Evolutionary conservation across 352 stramenopile genomes (phyloP).

Genomic region (Globisporangium heterothallicum): DNA sequence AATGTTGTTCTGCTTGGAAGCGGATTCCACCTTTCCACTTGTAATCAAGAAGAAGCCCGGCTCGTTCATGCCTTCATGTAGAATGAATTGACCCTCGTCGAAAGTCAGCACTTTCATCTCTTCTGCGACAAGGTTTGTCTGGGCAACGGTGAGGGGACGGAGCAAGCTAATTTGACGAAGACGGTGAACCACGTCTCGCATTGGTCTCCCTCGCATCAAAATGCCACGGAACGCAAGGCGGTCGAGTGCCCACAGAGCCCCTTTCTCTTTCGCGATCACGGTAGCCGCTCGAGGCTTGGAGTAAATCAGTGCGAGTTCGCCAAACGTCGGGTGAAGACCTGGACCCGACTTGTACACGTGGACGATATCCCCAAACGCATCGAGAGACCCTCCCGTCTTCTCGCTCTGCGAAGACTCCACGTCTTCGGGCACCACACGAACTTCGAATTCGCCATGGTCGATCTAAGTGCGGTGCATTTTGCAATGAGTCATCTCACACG

Average conservation of each 20-base stretch:
- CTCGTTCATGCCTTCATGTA: conserved; percentile 84
- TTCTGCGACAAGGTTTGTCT: conserved; percentile 88
- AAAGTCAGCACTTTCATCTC: conserved; percentile 84
- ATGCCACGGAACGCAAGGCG: conserved; percentile 91
- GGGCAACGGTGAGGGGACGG: conserved; percentile 76
- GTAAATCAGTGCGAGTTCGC: conserved; percentile 86
- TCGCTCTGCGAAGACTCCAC: conserved; percentile 11
- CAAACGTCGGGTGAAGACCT: conserved; percentile 74
- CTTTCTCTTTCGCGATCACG: conserved; percentile 53
- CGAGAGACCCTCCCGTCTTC: conserved; percentile 7
- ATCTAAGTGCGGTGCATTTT: conserved; percentile 24
- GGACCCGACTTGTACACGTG: conserved; percentile 65
- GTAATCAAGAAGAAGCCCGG: conserved; percentile 87
- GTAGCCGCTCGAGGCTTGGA: conserved; percentile 75
- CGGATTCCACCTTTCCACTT: conserved; percentile 62
- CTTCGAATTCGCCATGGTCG: conserved; percentile 74
- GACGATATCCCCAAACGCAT: conserved; percentile 59
- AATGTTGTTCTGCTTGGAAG: conserved; percentile 41
- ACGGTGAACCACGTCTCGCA: conserved; percentile 74
- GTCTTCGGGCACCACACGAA: conserved; percentile 47
- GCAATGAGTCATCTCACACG: background rate
- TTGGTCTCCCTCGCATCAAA: conserved; percentile 78
- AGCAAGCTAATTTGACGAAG: conserved; percentile 81
- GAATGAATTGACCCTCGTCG: conserved; percentile 75
- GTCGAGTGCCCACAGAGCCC: conserved; percentile 89